Conservation (phyloP, 768 basidiomycete species). For the Tulasnella sp. region DNA sequence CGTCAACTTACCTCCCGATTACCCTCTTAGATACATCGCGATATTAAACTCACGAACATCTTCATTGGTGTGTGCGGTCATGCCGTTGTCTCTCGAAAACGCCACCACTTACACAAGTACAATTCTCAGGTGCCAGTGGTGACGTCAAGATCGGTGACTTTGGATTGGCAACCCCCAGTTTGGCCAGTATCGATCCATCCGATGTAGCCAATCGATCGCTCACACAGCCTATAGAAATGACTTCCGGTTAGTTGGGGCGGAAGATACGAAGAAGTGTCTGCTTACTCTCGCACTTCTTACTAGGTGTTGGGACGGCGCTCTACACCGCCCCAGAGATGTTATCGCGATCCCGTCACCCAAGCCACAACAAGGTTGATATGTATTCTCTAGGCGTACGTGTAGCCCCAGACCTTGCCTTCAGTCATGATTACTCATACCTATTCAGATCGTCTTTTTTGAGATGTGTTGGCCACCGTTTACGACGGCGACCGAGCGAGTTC, state of each 20-base stretch:
- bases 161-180: constrained; percentile 75
- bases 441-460: constrained; percentile 93
- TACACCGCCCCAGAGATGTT: constrained; percentile 92
- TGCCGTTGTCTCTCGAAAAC: no score
- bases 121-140: constrained; percentile 23
- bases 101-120: no score
- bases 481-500: constrained; percentile 75
- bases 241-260: constrained; percentile 41
- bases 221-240: constrained; percentile 54
- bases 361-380: constrained; percentile 86
- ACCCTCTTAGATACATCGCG: constrained; percentile 32
- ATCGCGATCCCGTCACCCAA: constrained; percentile 40
- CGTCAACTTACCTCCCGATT: neutral
- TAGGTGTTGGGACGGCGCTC: constrained; percentile 68
- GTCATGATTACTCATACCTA: neutral
- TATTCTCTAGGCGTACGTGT: constrained; percentile 77
- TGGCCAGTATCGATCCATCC: constrained; percentile 67
- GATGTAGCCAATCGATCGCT: constrained; percentile 43
- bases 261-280: neutral
- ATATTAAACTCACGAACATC: constrained; percentile 89
- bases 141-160: constrained; percentile 72
- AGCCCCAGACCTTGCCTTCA: neutral
- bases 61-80: constrained; percentile 63
- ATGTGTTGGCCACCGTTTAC: constrained; percentile 75
- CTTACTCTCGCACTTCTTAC: neutral